A percentile compares a stretch with the other conserved stretches of the same genome.
phyloP scores from a whole-genome alignment of 352 stramenopile genomes.

The Globisporangium polare region DNA sequence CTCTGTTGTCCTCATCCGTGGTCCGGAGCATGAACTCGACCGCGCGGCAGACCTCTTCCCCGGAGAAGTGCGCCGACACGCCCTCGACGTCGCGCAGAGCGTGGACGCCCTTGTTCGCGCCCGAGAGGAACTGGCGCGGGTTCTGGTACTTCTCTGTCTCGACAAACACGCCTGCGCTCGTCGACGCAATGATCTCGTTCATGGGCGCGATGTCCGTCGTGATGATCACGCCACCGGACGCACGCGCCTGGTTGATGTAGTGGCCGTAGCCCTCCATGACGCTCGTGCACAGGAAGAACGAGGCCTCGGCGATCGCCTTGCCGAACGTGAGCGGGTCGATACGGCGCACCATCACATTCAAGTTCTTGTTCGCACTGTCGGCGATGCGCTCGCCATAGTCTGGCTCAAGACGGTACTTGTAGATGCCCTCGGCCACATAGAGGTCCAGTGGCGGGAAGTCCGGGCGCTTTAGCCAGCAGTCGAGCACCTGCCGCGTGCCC shows the following conservation, averaged over 20 bases:
- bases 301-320: constrained; percentile 33
- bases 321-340: constrained; percentile 31
- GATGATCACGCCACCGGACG: constrained; percentile 37
- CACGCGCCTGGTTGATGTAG: constrained; percentile 63
- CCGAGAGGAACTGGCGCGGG: constrained; percentile 30
- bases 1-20: constrained; percentile 23
- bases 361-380: not conserved
- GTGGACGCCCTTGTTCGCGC: constrained; percentile 16
- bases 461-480: constrained; percentile 39
- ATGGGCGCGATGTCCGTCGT: constrained; percentile 44
- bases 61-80: constrained; percentile 28
- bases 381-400: constrained; percentile 16
- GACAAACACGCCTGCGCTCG: not conserved
- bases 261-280: constrained; percentile 57
- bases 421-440: constrained; percentile 30
- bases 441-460: constrained; percentile 41
- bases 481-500: constrained; percentile 36
- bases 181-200: constrained; percentile 45
- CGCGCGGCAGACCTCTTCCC: constrained; percentile 27
- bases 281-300: constrained; percentile 54
- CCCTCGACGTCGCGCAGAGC: constrained; percentile 25
- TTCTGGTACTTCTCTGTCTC: constrained; percentile 2
- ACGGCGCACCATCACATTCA: constrained; percentile 15
- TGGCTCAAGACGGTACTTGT: constrained; percentile 20
- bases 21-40: constrained; percentile 28